Evolutionary conservation across 805 yeast species (phyloP).

Genomic region (Candida oleophila): DNA sequence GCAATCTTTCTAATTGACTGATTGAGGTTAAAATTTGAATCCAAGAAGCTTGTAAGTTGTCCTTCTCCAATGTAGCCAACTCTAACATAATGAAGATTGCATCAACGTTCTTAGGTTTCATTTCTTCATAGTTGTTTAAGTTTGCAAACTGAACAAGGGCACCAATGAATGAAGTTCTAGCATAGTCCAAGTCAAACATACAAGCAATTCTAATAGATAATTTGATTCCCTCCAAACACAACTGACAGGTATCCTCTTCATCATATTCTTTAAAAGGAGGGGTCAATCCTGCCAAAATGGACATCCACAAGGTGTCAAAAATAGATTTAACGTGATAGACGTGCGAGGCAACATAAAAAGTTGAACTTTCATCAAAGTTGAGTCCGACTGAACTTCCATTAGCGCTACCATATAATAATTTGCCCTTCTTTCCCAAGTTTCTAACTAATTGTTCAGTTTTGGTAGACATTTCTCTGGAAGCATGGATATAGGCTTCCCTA

Average conservation of each 20-base stretch:
- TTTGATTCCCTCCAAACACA: conserved; percentile 83
- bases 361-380: conserved; percentile 23
- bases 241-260: conserved; percentile 63
- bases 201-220: conserved; percentile 81
- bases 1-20: conserved; percentile 89
- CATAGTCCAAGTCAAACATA: conserved; percentile 77
- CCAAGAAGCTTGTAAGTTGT: conserved; percentile 73
- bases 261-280: conserved; percentile 90
- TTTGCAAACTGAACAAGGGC: conserved; percentile 87
- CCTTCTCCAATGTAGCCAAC: conserved; percentile 79
- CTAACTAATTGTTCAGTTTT: conserved; percentile 86
- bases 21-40: conserved; percentile 74
- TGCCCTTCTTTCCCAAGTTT: conserved; percentile 47
- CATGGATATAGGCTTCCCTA: conserved; percentile 86
- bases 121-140: conserved; percentile 73
- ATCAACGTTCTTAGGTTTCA: conserved; percentile 74
- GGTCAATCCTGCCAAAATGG: conserved; percentile 88
- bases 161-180: conserved; percentile 85
- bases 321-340: conserved; percentile 89
- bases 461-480: conserved; percentile 85
- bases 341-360: conserved; percentile 80
- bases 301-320: conserved; percentile 96
- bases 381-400: conserved; percentile 19
- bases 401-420: conserved; percentile 32
- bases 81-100: conserved; percentile 76